Base-by-base conservation (phyloP, 139 green algal genomes). In the Chlamydomonas sphaeroides region DNA sequence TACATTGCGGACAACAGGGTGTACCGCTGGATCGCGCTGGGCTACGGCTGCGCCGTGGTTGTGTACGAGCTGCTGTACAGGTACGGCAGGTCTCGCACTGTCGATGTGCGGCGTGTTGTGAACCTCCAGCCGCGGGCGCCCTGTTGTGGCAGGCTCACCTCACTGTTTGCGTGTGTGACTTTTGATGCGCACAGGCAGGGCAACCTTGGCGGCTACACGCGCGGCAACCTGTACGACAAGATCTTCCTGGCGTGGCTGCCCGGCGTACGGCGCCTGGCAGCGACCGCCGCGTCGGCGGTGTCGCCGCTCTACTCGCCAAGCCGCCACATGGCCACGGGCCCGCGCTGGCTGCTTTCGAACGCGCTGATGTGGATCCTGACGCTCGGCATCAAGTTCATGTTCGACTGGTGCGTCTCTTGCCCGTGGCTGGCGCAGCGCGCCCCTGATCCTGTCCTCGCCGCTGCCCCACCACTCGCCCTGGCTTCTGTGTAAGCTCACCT, bases 321-420 rank as follows among this genome's bases (percentile, higher is more conserved):
- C 33, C 20, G 8, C 1, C 36, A 68, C 72, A 53, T 79, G 51
- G 56, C 56, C 28, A 79, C 72, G 26, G 73, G 53, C 38, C 72
- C 56, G 39, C 18, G 5, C 21, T 78, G 48, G 36, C 38, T 65
- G 45, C 18, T 89, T 7, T 49, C 36, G 65, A 95, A 95, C 78
- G 53, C 81, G 1, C 23, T 66, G 35, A 91, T 95, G 78, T 95
- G 92, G 92, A 49, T 80, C 35, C 26, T 87, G 28, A 83, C 91
- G 36, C 71, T 95, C 30, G 81, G 32, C 0, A 42, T 87, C 48
- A 95, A 95, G 83, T 69, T 91, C n/a, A 78, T 85, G 11, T 94
- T 95, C 49, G 92, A 95, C 74, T 93, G 88, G 68, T 92, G 89
- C 32, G 51, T 88, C 36, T 14, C 14, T 10, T 10, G 10, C n/a